Evolutionary conservation across 2,329 filamentous ascomycete genomes (phyloP), one percentile per base, ranked within the genome.

Genomic region (Venturia effusa): DNA sequence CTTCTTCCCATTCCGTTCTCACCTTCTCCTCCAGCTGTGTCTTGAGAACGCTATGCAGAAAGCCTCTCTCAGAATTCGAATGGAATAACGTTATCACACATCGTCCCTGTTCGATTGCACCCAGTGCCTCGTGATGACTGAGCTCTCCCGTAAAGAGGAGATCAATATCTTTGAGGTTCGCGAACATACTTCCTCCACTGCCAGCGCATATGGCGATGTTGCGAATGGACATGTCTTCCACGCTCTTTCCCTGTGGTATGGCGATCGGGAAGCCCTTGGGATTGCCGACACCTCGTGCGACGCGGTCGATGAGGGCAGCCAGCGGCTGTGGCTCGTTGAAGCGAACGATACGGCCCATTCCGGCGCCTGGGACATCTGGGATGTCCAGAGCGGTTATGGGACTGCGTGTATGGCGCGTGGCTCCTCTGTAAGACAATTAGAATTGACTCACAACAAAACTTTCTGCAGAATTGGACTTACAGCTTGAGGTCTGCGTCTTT

Each of bases 61-160:
- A 99, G 0, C 85, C 87, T 41, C 94, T 80, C 79, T 99, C 94
- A 0, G 90, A 94, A 74, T 97, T 97, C 69, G 89, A 93, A 74
- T 99, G 94, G 70, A 96, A 96, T 59, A 96, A 81, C 48, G 88
- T 88, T 61, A 97, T 84, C 0, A 97, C 89, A 63, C 86, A 88
- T 67, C 87, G 87, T 1, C 92, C 92, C 65, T 87, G 84, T 78
- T 97, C 92, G 34, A 89, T 90, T 1, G 92, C 90, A 45, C 89
- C 85, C 65, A 99, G 82, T 3, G 93, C 92, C 67, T 94, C 91
- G 73, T 99, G 94, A 73, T 99, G 94, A 70, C 85, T 89, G 80
- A 97, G 84, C 78, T 99, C 94, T 1, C 94, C 94, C 0, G 91
- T 97, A 69, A 99, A 89, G 4, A 95, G 76, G 45, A 97, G 75